Evolutionary conservation across 1,139 yeast species (phyloP).

Genomic region (Scheffersomyces segobiensis): DNA sequence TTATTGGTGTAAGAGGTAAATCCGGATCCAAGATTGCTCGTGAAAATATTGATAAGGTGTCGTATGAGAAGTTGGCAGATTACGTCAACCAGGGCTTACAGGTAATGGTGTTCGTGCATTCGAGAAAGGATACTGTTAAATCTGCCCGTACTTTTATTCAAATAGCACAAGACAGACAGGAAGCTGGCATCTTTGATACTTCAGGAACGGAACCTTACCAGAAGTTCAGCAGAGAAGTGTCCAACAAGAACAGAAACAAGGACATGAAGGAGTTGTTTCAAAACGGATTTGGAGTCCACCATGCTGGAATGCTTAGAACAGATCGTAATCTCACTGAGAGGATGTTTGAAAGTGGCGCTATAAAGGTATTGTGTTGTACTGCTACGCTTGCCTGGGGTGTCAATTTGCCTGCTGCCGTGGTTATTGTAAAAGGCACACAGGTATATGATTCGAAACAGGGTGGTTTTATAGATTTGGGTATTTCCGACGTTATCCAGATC

Average conservation of each 20-base stretch:
- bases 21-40: slow-evolving; percentile 66
- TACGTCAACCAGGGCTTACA: slow-evolving; percentile 74
- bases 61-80: slow-evolving; percentile 75
- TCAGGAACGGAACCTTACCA: slow-evolving; percentile 48
- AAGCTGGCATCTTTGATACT: slow-evolving; percentile 62
- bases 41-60: slow-evolving; percentile 72
- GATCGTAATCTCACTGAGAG: slow-evolving; percentile 90
- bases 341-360: slow-evolving; percentile 82
- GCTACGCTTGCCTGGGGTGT: slow-evolving; percentile 99
- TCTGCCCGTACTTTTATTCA: slow-evolving; percentile 74
- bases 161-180: slow-evolving; percentile 64
- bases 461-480: slow-evolving; percentile 90
- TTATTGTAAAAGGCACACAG: slow-evolving; percentile 93
- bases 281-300: slow-evolving; percentile 90
- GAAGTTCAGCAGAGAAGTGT: slow-evolving; percentile 62
- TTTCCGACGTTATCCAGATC: slow-evolving; percentile 95
- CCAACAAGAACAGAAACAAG: slow-evolving; percentile 65
- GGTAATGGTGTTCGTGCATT: slow-evolving; percentile 96
- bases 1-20: slow-evolving; percentile 86
- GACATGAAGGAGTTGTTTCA: slow-evolving; percentile 82
- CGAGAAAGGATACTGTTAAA: slow-evolving; percentile 88
- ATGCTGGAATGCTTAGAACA: slow-evolving; percentile 93
- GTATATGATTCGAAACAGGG: slow-evolving; percentile 94
- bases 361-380: slow-evolving; percentile 90
- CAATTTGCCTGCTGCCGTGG: slow-evolving; percentile 96